Evolutionary conservation across 352 stramenopile species (phyloP).

Genomic region (Phytophthora pisi): DNA sequence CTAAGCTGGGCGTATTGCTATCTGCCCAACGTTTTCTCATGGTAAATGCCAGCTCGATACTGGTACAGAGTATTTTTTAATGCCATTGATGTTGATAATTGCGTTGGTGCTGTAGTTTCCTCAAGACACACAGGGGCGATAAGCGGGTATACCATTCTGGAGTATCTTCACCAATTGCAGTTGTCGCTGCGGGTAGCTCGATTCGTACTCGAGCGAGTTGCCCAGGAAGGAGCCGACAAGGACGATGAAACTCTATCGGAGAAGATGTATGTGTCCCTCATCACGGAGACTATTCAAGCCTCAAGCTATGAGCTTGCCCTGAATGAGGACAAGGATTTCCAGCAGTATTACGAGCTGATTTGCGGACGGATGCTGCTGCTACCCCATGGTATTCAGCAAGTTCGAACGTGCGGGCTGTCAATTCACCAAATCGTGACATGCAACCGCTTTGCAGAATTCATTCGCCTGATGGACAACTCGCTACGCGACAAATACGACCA

Average conservation of each 20-base stretch:
- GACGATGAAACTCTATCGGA: conserved; percentile 37
- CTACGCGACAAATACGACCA: conserved; percentile 44
- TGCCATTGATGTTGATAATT: background rate
- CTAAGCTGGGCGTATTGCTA: conserved; percentile 42
- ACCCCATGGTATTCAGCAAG: conserved; percentile 45
- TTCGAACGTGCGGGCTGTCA: conserved; percentile 25
- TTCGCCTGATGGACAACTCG: conserved; percentile 42
- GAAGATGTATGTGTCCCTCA: conserved; percentile 31
- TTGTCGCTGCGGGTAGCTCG: conserved; percentile 35
- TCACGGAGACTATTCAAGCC: conserved; percentile 33
- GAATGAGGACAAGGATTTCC: conserved; percentile 48
- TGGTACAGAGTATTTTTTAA: background rate
- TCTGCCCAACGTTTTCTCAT: conserved; percentile 47
- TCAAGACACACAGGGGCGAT: conserved; percentile 39
- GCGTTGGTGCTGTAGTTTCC: conserved; percentile 38
- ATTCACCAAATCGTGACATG: conserved; percentile 38
- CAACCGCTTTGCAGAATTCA: conserved; percentile 49
- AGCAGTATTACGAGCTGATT: conserved; percentile 67
- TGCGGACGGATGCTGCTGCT: conserved; percentile 58
- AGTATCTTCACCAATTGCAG: conserved; percentile 56
- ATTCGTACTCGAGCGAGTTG: conserved; percentile 21
- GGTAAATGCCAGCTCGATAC: conserved; percentile 22
- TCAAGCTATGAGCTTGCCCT: conserved; percentile 26
- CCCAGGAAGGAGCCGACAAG: conserved; percentile 7
- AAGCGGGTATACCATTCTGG: conserved; percentile 50